Evolutionary conservation across 106 monocot species (phyloP).

Genomic region (Phalaenopsis equestris): DNA sequence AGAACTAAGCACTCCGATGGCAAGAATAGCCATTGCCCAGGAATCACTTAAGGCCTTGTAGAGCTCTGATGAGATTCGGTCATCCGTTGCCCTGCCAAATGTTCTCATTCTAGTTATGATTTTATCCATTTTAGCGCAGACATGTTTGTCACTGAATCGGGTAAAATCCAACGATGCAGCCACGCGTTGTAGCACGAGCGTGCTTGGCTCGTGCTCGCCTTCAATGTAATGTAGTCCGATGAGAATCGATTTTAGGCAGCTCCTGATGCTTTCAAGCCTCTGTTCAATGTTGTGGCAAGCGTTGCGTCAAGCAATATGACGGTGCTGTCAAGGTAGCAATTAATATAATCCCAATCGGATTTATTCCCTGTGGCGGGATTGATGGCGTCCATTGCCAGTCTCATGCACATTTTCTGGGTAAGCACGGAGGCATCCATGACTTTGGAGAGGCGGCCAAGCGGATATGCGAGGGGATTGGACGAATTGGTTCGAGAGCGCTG

Average conservation of each 20-base stretch:
- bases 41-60: background rate
- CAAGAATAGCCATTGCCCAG: constrained; percentile 1
- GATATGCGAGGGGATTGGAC: background rate
- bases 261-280: background rate
- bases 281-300: background rate
- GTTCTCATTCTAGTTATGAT: background rate
- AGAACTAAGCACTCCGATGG: background rate
- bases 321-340: constrained; percentile 1
- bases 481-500: background rate
- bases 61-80: background rate
- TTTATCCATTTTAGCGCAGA: background rate
- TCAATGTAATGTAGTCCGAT: background rate
- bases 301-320: background rate
- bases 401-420: background rate
- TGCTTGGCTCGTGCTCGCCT: background rate
- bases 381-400: background rate
- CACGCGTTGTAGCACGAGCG: background rate
- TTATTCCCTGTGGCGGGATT: background rate
- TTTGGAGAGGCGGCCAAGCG: background rate
- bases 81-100: background rate
- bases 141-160: background rate
- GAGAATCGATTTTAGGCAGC: background rate
- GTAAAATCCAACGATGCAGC: background rate
- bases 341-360: background rate
- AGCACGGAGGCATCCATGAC: background rate